Evolutionary conservation across 1,139 yeast species (phyloP).

Genomic region (Suhomyces kunorum): DNA sequence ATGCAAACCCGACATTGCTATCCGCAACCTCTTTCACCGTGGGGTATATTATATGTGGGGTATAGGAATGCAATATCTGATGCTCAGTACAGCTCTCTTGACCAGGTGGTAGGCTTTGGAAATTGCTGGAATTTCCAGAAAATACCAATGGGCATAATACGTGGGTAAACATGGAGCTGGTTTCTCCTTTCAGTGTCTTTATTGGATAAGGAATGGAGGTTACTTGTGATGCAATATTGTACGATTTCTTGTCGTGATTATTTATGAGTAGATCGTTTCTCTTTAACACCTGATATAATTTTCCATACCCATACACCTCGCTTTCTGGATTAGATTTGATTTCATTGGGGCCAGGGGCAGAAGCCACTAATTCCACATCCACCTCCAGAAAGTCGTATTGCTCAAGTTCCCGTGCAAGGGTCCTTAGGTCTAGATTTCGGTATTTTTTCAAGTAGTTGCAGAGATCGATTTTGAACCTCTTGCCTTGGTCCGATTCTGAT

Average conservation of each 20-base stretch:
- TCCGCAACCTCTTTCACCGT: conserved; percentile 48
- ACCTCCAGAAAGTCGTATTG: conserved; percentile 47
- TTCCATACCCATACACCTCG: conserved; percentile 52
- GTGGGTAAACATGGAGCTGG: conserved; percentile 57
- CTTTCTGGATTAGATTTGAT: conserved; percentile 13
- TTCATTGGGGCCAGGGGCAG: conserved; percentile 49
- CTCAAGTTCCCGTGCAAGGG: conserved; percentile 30
- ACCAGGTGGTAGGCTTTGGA: conserved; percentile 34
- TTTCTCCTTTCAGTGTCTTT: conserved; percentile 29
- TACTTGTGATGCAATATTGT: conserved; percentile 52
- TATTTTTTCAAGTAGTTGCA: conserved; percentile 47
- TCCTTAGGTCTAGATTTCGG: conserved; percentile 26
- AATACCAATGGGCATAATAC: conserved; percentile 49
- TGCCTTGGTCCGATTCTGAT: conserved; percentile 8
- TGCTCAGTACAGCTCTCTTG: conserved; percentile 26
- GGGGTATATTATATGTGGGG: conserved; percentile 57
- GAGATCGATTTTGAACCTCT: conserved; percentile 39
- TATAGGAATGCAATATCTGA: conserved; percentile 30
- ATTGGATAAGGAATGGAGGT: conserved; percentile 64
- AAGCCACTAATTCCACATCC: conserved; percentile 56
- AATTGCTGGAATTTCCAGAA: conserved; percentile 15
- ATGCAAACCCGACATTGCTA: conserved; percentile 45
- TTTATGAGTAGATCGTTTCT: conserved; percentile 33
- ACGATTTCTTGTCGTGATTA: conserved; percentile 14
- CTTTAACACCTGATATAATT: conserved; percentile 44